Conservation (phyloP, 495 filamentous ascomycete genomes). For the Trichoderma reesei region DNA sequence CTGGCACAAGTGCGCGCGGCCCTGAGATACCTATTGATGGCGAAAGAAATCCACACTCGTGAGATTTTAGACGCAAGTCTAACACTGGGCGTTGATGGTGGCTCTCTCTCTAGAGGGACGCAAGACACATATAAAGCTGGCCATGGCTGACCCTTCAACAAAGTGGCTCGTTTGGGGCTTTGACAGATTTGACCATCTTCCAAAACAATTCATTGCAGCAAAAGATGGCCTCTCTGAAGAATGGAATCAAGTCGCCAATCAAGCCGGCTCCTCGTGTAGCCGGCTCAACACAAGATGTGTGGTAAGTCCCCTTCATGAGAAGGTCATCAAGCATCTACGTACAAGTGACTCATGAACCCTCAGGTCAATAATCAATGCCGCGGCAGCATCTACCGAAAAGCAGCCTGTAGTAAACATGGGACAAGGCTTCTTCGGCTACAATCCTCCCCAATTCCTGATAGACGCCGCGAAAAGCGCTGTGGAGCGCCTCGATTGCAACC, state of each 20-base stretch:
- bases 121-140: background rate
- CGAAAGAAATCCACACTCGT: background rate
- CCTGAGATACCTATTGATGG: background rate
- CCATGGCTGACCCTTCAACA: background rate
- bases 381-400: slow-evolving; percentile 64
- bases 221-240: background rate
- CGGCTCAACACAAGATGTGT: slow-evolving; percentile 82
- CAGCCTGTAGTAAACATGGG: slow-evolving; percentile 94
- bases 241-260: background rate
- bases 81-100: background rate
- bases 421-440: slow-evolving; percentile 95
- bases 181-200: background rate
- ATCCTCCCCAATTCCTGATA: slow-evolving; percentile 83
- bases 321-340: background rate
- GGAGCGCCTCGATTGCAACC: slow-evolving; percentile 89
- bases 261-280: slow-evolving; percentile 70
- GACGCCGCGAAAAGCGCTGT: slow-evolving; percentile 87
- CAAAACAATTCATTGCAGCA: background rate
- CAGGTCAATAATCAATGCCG: slow-evolving; percentile 95
- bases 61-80: background rate
- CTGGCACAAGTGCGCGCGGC: background rate
- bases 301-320: slow-evolving; percentile 40
- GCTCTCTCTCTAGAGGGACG: background rate
- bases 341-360: background rate
- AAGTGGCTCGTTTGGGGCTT: background rate